Conservation (phyloP, 2,329 filamentous ascomycete genomes). For the Leptographium galeiforme region DNA sequence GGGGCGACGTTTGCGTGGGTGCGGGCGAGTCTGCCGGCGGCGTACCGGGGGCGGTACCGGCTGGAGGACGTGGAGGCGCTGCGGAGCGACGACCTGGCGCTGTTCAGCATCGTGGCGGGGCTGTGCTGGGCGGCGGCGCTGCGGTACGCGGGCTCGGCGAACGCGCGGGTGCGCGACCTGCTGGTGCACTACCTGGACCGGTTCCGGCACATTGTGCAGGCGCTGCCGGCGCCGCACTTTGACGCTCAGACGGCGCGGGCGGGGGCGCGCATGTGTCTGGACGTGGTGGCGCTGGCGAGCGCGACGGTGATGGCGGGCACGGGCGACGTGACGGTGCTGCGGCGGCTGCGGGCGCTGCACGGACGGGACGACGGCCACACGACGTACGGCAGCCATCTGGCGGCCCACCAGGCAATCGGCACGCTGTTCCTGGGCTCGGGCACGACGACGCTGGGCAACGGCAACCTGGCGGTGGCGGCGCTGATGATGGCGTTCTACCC, state of each 20-base stretch:
- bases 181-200: constrained; percentile 75
- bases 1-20: constrained; percentile 65
- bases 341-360: constrained; percentile 75
- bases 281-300: constrained; percentile 67
- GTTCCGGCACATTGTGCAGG: constrained; percentile 61
- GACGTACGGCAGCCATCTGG: constrained; percentile 87
- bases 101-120: constrained; percentile 84
- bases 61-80: constrained; percentile 49
- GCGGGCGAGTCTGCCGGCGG: constrained; percentile 52
- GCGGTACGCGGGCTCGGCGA: constrained; percentile 60
- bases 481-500: constrained; percentile 90
- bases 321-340: constrained; percentile 74
- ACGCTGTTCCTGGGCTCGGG: constrained; percentile 85
- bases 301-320: constrained; percentile 93
- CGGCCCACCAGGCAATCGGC: constrained; percentile 82
- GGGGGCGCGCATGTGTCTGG: constrained; percentile 82
- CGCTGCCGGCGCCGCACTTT: constrained; percentile 45
- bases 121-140: constrained; percentile 71
- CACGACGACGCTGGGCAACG: constrained; percentile 81
- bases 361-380: constrained; percentile 73
- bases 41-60: constrained; percentile 50
- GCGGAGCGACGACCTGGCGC: constrained; percentile 72
- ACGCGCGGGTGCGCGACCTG: constrained; percentile 61
- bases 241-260: constrained; percentile 74
- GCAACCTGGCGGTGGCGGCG: constrained; percentile 72